phyloP scores from a whole-genome alignment of 2,329 filamentous ascomycete genomes.

The Catunica adiposa region DNA sequence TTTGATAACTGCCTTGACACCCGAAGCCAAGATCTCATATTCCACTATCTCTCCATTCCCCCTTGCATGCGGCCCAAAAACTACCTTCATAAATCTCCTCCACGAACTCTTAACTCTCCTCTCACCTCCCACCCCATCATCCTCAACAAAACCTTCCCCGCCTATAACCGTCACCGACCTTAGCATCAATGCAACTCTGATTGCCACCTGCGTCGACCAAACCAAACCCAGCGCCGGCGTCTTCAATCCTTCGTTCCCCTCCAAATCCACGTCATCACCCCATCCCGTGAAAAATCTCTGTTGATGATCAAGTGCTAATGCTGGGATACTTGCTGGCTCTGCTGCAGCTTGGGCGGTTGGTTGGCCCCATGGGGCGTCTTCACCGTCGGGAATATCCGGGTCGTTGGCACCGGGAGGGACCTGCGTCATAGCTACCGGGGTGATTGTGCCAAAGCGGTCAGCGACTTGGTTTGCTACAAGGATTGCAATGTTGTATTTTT shows the following conservation, averaged over 20 bases:
- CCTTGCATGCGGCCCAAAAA: constrained; percentile 65
- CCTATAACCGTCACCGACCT: constrained; percentile 31
- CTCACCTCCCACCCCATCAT: constrained; percentile 22
- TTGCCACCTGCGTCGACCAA: constrained; percentile 79
- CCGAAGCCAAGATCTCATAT: constrained; percentile 60
- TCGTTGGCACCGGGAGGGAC: constrained; percentile 19
- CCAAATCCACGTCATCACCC: constrained; percentile 49
- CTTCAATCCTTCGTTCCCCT: constrained; percentile 36
- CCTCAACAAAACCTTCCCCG: constrained; percentile 26
- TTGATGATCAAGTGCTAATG: constrained; percentile 69
- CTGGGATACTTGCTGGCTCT: constrained; percentile 27
- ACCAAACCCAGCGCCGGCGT: constrained; percentile 76
- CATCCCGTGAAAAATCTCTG: constrained; percentile 92
- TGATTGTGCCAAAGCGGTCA: constrained; percentile 49
- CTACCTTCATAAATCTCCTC: constrained; percentile 70
- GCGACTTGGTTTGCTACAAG: constrained; percentile 93
- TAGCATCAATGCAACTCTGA: constrained; percentile 67
- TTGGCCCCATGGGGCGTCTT: constrained; percentile 18
- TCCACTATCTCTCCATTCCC: constrained; percentile 41
- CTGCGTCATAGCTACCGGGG: constrained; percentile 15
- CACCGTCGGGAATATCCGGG: constrained; percentile 15
- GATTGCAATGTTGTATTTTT: constrained; percentile 57
- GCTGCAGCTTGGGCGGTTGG: constrained; percentile 19
- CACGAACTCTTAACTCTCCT: constrained; percentile 37
- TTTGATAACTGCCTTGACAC: constrained; percentile 28